Conservation (phyloP, 495 filamentous ascomycete species). For the Hyaloscypha variabilis region DNA sequence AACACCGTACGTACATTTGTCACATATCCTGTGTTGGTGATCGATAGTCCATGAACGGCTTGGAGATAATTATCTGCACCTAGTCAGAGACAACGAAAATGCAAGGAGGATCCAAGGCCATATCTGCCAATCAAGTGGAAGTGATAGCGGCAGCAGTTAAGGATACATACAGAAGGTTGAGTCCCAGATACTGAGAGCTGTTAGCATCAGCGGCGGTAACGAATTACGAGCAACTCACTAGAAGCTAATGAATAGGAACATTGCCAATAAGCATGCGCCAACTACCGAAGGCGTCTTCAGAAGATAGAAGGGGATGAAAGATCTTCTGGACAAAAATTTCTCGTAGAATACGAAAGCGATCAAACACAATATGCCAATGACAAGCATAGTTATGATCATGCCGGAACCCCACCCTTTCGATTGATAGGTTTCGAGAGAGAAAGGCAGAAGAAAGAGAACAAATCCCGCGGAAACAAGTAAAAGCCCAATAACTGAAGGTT, state of each 20-base stretch:
- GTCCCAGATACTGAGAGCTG: slow-evolving; percentile 50
- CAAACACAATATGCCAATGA: slow-evolving; percentile 56
- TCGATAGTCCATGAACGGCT: slow-evolving; percentile 65
- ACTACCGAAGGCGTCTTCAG: slow-evolving; percentile 60
- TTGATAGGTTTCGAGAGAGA: slow-evolving; percentile 55
- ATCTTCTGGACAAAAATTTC: slow-evolving; percentile 51
- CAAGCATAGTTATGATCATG: slow-evolving; percentile 58
- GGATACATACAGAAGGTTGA: slow-evolving; percentile 67
- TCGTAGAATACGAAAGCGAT: slow-evolving; percentile 60
- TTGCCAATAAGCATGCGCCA: slow-evolving; percentile 56
- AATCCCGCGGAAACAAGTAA: slow-evolving; percentile 57
- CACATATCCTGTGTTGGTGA: slow-evolving; percentile 64
- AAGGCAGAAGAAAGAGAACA: slow-evolving; percentile 64
- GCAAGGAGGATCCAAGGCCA: too few species aligned
- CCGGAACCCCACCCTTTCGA: slow-evolving; percentile 50
- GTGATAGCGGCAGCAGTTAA: too few species aligned
- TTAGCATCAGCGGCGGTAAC: slow-evolving; percentile 39
- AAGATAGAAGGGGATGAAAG: slow-evolving; percentile 61
- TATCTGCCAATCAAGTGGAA: too few species aligned
- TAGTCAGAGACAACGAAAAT: too few species aligned
- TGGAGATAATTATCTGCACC: slow-evolving; percentile 70
- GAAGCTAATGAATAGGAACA: slow-evolving; percentile 62
- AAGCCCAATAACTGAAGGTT: slow-evolving; percentile 45
- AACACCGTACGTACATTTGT: slow-evolving; percentile 41
- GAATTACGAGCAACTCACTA: slow-evolving; percentile 37